These are phyloP conservation scores for Linanthus parryae DNA, from an alignment of 148 eudicot species.

Conservation along the genomic window DNA sequence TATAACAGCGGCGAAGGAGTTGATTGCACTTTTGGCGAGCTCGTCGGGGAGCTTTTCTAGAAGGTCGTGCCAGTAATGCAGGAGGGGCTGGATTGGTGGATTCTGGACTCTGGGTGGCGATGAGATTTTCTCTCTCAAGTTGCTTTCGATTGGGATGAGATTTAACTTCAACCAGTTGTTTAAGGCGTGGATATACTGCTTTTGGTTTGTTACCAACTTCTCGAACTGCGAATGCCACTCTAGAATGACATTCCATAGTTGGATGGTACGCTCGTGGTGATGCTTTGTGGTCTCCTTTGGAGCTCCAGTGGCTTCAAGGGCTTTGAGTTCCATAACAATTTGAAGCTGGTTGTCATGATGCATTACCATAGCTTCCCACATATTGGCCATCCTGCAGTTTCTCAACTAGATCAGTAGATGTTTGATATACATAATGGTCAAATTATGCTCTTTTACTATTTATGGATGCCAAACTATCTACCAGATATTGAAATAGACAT, in stretches of 20 bases:
- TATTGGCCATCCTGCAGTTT: slow-evolving; percentile 65
- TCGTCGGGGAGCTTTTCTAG: slow-evolving; percentile 86
- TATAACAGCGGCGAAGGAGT: slow-evolving; percentile 67
- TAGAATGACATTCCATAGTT: slow-evolving; percentile 47
- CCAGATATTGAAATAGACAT: too few species aligned
- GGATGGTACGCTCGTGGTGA: slow-evolving; percentile 62
- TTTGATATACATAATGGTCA: too few species aligned
- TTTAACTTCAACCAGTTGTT: slow-evolving; percentile 76
- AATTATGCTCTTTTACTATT: too few species aligned
- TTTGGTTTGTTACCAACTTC: slow-evolving; percentile 58
- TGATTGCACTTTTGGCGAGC: slow-evolving; percentile 61
- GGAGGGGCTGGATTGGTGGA: slow-evolving; percentile 75
- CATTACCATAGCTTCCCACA: slow-evolving; percentile 67
- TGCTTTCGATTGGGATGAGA: slow-evolving; percentile 80
- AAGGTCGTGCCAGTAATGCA: slow-evolving; percentile 69
- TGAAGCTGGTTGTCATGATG: slow-evolving; percentile 62
- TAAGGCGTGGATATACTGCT: slow-evolving; percentile 53
- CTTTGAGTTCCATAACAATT: slow-evolving; percentile 48
- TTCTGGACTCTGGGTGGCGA: slow-evolving; percentile 62
- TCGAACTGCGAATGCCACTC: slow-evolving; percentile 64
- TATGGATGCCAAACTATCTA: too few species aligned
- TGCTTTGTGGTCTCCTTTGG: slow-evolving; percentile 64
- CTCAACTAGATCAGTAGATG: not conserved
- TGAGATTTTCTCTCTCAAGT: slow-evolving; percentile 65
- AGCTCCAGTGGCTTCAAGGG: slow-evolving; percentile 46